phyloP scores from a whole-genome alignment of 208 protist genomes.

The Leishmania arabica region DNA sequence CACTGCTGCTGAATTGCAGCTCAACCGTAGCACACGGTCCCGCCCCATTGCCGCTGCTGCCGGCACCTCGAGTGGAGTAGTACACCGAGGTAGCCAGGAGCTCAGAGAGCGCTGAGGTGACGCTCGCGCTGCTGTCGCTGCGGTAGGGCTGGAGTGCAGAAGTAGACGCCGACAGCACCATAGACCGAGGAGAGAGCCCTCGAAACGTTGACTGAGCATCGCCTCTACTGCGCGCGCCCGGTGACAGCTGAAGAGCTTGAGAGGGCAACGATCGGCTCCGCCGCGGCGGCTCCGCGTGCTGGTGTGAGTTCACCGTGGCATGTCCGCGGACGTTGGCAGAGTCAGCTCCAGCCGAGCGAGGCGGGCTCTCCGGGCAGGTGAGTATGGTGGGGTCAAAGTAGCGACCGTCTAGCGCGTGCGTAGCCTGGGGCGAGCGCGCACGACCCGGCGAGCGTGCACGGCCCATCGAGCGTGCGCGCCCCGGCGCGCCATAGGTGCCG shows the following conservation, averaged over 20 bases:
- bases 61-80: neutral
- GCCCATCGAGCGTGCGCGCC: conserved; percentile 12
- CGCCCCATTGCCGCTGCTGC: neutral
- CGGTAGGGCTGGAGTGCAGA: neutral
- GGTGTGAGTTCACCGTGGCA: neutral
- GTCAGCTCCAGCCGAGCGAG: neutral
- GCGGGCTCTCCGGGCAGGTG: neutral
- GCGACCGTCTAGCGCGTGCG: conserved; percentile 28
- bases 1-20: conserved; percentile 26
- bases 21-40: neutral
- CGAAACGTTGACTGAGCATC: neutral
- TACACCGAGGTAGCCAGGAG: neutral
- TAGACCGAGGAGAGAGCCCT: neutral
- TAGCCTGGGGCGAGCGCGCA: conserved; percentile 27
- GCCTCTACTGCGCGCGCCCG: neutral
- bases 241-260: neutral
- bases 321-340: neutral
- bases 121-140: neutral
- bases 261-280: neutral
- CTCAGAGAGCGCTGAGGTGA: neutral
- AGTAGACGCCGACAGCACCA: neutral
- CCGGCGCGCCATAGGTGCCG: neutral
- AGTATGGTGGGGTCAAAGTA: conserved; percentile 35
- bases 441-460: conserved; percentile 15
- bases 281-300: neutral